Evolutionary conservation across 2,329 filamentous ascomycete genomes (phyloP), one percentile per base, ranked within the genome.

Genomic region (Tricladium varicosporioides): DNA sequence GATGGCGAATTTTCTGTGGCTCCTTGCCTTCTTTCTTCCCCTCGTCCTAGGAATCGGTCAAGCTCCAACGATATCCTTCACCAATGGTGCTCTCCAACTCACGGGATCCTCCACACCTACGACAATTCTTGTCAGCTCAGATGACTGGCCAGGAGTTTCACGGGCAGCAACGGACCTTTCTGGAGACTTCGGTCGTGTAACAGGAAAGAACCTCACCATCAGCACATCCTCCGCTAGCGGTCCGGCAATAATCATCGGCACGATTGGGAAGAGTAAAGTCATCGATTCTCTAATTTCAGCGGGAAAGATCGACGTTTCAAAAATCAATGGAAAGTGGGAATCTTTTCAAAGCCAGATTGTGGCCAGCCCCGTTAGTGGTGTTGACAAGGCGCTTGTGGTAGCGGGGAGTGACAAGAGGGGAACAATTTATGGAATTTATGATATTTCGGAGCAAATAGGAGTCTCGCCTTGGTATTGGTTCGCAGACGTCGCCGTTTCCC

Each of bases 381-480:
- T 81, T 31, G 64, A 76, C 1, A 75, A 76, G 54, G 85, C 85
- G 1, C 75, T 89, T 14, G 81, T 89, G 1, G 84, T 90, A 68
- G 84, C 81, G 45, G 86, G 84, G 13, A 86, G 82, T 66, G 85
- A 89, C 66, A 78, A 79, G 46, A 76, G 85, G 57, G 84, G 84
- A 11, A 80, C 83, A 1, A 88, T 90, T 54, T 90, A 81, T 63
- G 87, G 86, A n/a, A 74, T 88, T 42, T 89, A 89, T 72, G 84
- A 86, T 58, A 71, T 89, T 48, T 86, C 83, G 11, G 85, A 89
- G 69, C 86, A 89, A 66, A 88, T 89, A 54, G 86, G 86, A 18
- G 85, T 89, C 13, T 87, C 83, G 8, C 85, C 84, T 51, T 83
- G 79, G 79, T 75, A 82, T 66, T 82, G 75, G 73, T 82, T 75